phyloP scores from a whole-genome alignment of 1,284 basidiomycete species.

The Sanghuangporus baumii region DNA sequence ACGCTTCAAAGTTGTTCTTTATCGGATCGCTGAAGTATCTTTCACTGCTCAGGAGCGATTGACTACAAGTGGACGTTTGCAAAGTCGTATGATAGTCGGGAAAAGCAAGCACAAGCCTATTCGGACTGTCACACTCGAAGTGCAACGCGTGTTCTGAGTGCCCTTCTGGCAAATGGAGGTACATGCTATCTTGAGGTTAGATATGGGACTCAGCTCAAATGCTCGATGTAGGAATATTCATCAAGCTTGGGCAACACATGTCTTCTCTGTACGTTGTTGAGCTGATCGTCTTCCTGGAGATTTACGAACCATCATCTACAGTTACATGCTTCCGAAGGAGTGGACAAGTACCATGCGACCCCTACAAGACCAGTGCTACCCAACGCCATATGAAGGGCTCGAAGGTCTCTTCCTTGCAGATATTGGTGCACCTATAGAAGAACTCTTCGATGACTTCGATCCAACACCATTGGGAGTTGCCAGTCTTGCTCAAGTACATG shows the following conservation, averaged over 20 bases:
- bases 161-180: slow-evolving; percentile 86
- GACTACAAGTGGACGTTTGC: slow-evolving; percentile 85
- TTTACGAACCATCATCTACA: slow-evolving; percentile 21
- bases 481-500: slow-evolving; percentile 93
- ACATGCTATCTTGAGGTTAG: slow-evolving; percentile 20
- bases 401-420: slow-evolving; percentile 68
- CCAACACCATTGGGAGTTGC: slow-evolving; percentile 91
- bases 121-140: slow-evolving; percentile 80
- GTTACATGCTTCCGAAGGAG: slow-evolving; percentile 74
- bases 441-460: slow-evolving; percentile 81
- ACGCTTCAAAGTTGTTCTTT: not conserved
- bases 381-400: slow-evolving; percentile 68
- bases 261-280: slow-evolving; percentile 48
- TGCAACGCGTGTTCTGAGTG: slow-evolving; percentile 70
- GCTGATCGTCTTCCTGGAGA: not conserved
- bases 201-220: not conserved
- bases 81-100: slow-evolving; percentile 49
- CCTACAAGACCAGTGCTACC: slow-evolving; percentile 82
- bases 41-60: slow-evolving; percentile 39
- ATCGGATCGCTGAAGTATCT: not conserved
- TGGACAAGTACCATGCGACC: slow-evolving; percentile 65
- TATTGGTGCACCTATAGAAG: slow-evolving; percentile 58
- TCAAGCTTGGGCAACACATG: slow-evolving; percentile 92
- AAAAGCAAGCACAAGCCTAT: slow-evolving; percentile 51
- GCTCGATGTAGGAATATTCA: slow-evolving; percentile 64